Evolutionary conservation across 1,284 basidiomycete genomes (phyloP).

Genomic region (Farysia itapuensis): DNA sequence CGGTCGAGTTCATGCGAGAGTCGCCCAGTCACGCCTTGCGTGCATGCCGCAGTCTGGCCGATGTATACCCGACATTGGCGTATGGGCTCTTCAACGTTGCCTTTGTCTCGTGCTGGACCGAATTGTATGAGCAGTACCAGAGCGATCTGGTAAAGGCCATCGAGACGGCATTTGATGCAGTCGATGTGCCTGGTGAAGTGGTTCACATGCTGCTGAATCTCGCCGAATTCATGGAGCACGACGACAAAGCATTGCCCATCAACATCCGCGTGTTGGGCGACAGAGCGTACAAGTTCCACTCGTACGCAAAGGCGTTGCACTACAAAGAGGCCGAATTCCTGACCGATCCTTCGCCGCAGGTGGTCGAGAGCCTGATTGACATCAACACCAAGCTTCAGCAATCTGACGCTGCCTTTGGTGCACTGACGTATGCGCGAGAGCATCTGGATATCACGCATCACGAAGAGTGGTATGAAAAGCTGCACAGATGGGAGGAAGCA

Average conservation of each 20-base stretch:
- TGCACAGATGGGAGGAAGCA: conserved; percentile 95
- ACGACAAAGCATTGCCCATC: conserved; percentile 93
- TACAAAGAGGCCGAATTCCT: conserved; percentile 99
- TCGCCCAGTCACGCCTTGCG: conserved; percentile 95
- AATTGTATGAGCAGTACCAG: conserved; percentile 74
- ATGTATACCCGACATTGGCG: conserved; percentile 86
- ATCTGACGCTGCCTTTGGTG: conserved; percentile 57
- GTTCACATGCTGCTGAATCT: conserved; percentile 92
- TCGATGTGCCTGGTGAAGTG: conserved; percentile 80
- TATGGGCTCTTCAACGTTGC: conserved; percentile 97
- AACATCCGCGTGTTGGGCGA: conserved; percentile 90
- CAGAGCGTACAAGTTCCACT: conserved; percentile 86
- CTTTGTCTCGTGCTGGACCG: conserved; percentile 96
- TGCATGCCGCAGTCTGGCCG: conserved; percentile 90
- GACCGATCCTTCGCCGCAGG: conserved; percentile 74
- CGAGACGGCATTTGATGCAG: conserved; percentile 80
- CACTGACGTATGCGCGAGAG: conserved; percentile 55
- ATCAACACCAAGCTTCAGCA: conserved; percentile 98
- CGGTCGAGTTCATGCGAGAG: conserved; percentile 96
- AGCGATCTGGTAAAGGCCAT: conserved; percentile 77
- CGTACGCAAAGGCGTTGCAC: conserved; percentile 96
- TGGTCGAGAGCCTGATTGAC: conserved; percentile 91
- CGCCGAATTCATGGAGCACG: conserved; percentile 99
- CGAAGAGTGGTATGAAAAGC: conserved; percentile 96
- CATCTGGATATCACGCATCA: conserved; percentile 76